Evolutionary conservation across 768 basidiomycete genomes (phyloP).

Genomic region (Boletus speciosus): DNA sequence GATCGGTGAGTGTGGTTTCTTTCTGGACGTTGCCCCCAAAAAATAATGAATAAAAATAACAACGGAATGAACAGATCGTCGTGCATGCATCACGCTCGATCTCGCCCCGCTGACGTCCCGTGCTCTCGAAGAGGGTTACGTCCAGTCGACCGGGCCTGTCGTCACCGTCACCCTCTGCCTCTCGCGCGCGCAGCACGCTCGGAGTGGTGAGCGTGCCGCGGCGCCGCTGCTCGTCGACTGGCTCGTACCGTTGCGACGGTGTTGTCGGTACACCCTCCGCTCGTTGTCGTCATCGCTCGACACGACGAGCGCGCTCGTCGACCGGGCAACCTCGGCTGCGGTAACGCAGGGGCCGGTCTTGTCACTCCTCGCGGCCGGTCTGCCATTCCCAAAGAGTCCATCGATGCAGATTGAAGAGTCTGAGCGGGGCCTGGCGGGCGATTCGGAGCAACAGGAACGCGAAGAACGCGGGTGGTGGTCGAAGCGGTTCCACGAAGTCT

Average conservation of each 20-base stretch:
- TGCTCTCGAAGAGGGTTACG: conserved; percentile 38
- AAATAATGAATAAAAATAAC: background rate
- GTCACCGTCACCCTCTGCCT: conserved; percentile 37
- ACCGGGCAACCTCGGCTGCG: conserved; percentile 23
- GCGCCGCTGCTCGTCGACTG: conserved; percentile 28
- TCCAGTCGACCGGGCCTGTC: conserved; percentile 32
- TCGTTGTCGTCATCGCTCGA: conserved; percentile 37
- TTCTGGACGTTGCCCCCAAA: background rate
- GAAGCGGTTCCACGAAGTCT: conserved; percentile 58
- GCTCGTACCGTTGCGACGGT: conserved; percentile 53
- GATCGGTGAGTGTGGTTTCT: conserved; percentile 15
- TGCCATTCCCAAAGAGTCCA: conserved; percentile 71
- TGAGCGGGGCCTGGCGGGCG: conserved; percentile 26
- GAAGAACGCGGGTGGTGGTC: conserved; percentile 79
- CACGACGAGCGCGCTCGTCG: conserved; percentile 24
- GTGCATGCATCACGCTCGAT: conserved; percentile 43
- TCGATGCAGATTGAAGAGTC: conserved; percentile 51
- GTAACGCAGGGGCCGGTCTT: conserved; percentile 35
- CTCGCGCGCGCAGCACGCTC: conserved; percentile 10
- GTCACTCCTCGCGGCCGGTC: conserved; percentile 41
- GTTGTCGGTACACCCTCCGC: conserved; percentile 46
- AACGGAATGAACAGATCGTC: conserved; percentile 7
- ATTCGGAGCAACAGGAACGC: conserved; percentile 44
- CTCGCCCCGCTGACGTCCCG: conserved; percentile 44
- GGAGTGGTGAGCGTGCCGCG: background rate